Conservation (phyloP, 768 basidiomycete species). For the Kwoniella pini region DNA sequence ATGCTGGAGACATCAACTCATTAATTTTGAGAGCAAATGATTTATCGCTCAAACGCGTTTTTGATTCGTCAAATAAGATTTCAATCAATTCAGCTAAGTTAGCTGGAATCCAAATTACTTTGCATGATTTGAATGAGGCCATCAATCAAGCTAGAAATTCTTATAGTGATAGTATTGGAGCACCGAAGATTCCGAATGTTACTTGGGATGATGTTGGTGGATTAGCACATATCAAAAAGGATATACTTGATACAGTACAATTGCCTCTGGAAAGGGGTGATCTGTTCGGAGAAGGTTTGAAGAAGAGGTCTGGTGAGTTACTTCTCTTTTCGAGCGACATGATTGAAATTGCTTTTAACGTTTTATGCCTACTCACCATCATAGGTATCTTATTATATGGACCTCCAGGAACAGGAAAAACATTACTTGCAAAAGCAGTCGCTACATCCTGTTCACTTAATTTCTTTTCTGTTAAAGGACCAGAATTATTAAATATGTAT, state of each 20-base stretch:
- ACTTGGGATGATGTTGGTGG: constrained; percentile 98
- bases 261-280: constrained; percentile 87
- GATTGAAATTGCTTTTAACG: constrained; percentile 2
- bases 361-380: not conserved
- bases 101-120: constrained; percentile 57
- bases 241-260: constrained; percentile 94
- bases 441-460: constrained; percentile 93
- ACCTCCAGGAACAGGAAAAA: constrained; percentile 95
- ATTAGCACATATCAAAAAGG: constrained; percentile 77
- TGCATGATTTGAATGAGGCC: constrained; percentile 71
- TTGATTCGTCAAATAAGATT: not conserved
- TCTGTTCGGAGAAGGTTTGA: constrained; percentile 82
- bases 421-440: constrained; percentile 90
- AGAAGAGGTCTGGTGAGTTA: constrained; percentile 83
- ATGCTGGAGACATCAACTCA: constrained; percentile 75
- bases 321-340: not conserved
- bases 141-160: constrained; percentile 70
- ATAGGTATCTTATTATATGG: constrained; percentile 87
- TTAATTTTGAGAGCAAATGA: constrained; percentile 66
- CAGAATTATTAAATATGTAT: constrained; percentile 96
- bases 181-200: constrained; percentile 91
- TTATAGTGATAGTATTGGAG: constrained; percentile 92
- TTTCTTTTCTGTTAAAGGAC: constrained; percentile 96
- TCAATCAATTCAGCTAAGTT: constrained; percentile 5
- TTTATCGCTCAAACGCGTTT: constrained; percentile 57